Evolutionary conservation across 1,139 yeast species (phyloP).

Genomic region (Spathaspora sp.): DNA sequence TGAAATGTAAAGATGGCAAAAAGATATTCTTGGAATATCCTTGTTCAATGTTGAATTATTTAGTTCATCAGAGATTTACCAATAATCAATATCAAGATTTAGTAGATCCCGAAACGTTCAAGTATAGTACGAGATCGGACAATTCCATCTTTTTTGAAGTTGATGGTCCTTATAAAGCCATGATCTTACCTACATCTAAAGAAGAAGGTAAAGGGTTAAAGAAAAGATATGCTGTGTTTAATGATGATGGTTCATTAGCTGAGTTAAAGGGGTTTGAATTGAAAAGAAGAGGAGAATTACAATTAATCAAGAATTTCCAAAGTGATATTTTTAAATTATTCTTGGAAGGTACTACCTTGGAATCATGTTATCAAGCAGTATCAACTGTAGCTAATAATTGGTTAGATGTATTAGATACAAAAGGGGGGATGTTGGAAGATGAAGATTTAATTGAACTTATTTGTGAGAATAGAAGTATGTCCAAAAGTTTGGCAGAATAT

Average conservation of each 20-base stretch:
- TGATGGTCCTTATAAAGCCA: conserved; percentile 97
- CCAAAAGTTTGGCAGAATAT: conserved; percentile 85
- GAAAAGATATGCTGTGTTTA: conserved; percentile 95
- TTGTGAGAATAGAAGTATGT: conserved; percentile 96
- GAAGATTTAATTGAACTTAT: conserved; percentile 92
- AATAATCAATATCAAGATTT: conserved; percentile 93
- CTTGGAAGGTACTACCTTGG: conserved; percentile 77
- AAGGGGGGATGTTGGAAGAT: conserved; percentile 86
- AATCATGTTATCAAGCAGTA: conserved; percentile 82
- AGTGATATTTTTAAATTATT: conserved; percentile 91
- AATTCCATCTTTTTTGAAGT: conserved; percentile 97
- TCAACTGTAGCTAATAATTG: conserved; percentile 93
- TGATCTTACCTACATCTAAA: conserved; percentile 95
- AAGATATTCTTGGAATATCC: conserved; percentile 82
- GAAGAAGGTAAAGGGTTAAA: conserved; percentile 97
- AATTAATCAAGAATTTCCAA: conserved; percentile 90
- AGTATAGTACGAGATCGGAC: conserved; percentile 78
- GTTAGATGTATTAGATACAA: conserved; percentile 89
- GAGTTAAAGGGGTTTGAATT: conserved; percentile 96
- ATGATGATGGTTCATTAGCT: conserved; percentile 89
- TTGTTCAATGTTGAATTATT: conserved; percentile 92
- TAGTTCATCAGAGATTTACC: conserved; percentile 88
- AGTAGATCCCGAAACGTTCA: conserved; percentile 63
- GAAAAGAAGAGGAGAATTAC: conserved; percentile 95
- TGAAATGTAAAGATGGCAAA: conserved; percentile 76